Conservation (phyloP, 2,329 filamentous ascomycete genomes). For the Fusarium zealandicum region DNA sequence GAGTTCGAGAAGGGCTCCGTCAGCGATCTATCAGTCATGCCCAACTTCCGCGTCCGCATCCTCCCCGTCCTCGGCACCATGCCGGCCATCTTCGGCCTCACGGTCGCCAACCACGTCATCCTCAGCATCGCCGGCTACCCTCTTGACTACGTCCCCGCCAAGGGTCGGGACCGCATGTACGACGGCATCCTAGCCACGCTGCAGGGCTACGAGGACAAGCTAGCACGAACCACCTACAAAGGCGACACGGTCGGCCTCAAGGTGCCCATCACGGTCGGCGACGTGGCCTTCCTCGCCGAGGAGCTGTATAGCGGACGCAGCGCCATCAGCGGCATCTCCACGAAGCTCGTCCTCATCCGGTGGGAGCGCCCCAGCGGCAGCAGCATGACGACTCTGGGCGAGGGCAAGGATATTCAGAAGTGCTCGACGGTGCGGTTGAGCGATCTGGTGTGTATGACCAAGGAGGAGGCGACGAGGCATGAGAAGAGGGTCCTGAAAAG, state of each 20-base stretch:
- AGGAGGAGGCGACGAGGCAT: conserved; percentile 83
- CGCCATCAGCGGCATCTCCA: conserved; percentile 80
- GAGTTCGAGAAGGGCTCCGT: conserved; percentile 88
- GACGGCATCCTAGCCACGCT: conserved; percentile 79
- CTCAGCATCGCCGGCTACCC: conserved; percentile 84
- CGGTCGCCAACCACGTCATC: conserved; percentile 91
- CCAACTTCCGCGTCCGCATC: conserved; percentile 94
- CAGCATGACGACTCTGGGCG: conserved; percentile 67
- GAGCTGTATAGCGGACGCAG: conserved; percentile 88
- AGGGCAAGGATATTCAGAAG: conserved; percentile 76
- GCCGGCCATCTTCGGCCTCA: conserved; percentile 95
- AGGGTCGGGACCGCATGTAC: conserved; percentile 90
- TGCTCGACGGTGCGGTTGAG: conserved; percentile 71
- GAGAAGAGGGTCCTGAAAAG: conserved; percentile 80
- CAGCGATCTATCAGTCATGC: conserved; percentile 84
- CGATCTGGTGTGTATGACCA: conserved; percentile 90
- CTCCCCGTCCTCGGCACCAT: conserved; percentile 94
- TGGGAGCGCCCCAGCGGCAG: conserved; percentile 74
- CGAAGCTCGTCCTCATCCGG: conserved; percentile 77
- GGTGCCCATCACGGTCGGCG: conserved; percentile 77
- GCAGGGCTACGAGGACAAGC: conserved; percentile 79
- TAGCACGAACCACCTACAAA: conserved; percentile 58
- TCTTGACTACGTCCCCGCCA: conserved; percentile 80
- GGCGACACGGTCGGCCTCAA: conserved; percentile 70
- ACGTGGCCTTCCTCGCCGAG: conserved; percentile 88